Conservation (phyloP, 2,329 filamentous ascomycete species). For the Fusarium irregulare region DNA sequence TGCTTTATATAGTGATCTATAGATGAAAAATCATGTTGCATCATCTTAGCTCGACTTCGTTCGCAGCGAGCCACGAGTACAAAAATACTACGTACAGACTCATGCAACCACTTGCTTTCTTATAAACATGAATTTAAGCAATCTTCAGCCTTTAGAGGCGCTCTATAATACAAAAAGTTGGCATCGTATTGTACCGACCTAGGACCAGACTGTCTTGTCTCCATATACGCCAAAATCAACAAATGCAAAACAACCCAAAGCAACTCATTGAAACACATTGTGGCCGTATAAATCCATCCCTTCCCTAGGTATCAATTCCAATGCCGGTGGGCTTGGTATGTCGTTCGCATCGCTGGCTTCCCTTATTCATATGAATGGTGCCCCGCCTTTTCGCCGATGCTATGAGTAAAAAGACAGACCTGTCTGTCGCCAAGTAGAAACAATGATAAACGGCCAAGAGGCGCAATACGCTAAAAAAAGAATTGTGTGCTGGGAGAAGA, state of each 20-base stretch:
- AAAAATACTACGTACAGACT: background rate
- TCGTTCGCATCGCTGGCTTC: conserved; percentile 18
- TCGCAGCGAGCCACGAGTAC: background rate
- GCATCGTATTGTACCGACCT: background rate
- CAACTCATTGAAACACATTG: conserved; percentile 17
- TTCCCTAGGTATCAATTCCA: conserved; percentile 32
- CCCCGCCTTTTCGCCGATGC: conserved; percentile 43
- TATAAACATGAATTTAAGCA: conserved; percentile 23
- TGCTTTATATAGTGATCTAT: conserved; percentile 15
- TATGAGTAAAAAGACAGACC: conserved; percentile 42
- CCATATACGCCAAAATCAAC: conserved; percentile 22
- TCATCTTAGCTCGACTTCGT: background rate
- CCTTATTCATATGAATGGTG: conserved; percentile 27
- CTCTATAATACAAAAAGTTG: conserved; percentile 3
- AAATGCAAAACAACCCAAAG: conserved; percentile 6
- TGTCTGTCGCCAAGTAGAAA: conserved; percentile 32
- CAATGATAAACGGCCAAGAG: conserved; percentile 23
- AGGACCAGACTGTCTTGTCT: conserved; percentile 10
- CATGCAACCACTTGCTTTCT: conserved; percentile 1
- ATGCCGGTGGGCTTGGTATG: conserved; percentile 6
- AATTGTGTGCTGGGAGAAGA: conserved; percentile 26
- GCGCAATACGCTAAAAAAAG: conserved; percentile 42
- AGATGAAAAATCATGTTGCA: conserved; percentile 12
- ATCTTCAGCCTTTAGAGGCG: conserved; percentile 13
- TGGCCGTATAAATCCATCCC: conserved; percentile 2